Evolutionary conservation across 345 rosid species (phyloP).

Genomic region (Populus simonii): DNA sequence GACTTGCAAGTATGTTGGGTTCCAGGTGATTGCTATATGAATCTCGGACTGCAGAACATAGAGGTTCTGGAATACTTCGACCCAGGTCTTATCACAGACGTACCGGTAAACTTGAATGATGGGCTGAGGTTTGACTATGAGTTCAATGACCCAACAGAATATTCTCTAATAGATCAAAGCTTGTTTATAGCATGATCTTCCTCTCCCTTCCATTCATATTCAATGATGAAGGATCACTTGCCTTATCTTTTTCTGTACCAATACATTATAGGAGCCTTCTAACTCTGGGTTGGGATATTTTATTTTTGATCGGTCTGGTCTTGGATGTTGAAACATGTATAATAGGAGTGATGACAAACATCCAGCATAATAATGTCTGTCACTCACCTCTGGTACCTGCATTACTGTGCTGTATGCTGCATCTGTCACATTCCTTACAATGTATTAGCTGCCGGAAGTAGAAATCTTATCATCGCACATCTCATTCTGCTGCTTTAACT

Average conservation of each 20-base stretch:
- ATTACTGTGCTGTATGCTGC: background rate
- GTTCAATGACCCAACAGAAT: conserved; percentile 56
- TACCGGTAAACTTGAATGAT: conserved; percentile 48
- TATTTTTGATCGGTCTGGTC: conserved; percentile 18
- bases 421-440: conserved; percentile 2
- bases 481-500: background rate
- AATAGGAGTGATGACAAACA: conserved; percentile 23
- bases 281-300: conserved; percentile 28
- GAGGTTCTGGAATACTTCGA: conserved; percentile 44
- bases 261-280: conserved; percentile 16
- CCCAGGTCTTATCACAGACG: conserved; percentile 39
- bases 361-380: conserved; percentile 28
- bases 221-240: background rate
- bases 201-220: conserved; percentile 9
- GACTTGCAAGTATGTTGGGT: conserved; percentile 51
- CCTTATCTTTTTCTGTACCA: conserved; percentile 17
- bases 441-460: background rate
- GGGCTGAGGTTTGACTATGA: conserved; percentile 58
- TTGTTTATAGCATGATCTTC: conserved; percentile 60
- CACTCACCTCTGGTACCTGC: conserved; percentile 7
- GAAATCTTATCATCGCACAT: background rate
- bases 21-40: conserved; percentile 44
- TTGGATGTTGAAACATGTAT: conserved; percentile 28
- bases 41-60: conserved; percentile 46
- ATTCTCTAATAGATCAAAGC: conserved; percentile 53